Evolutionary conservation across 352 stramenopile genomes (phyloP).

Genomic region (Phytophthora crassamura): DNA sequence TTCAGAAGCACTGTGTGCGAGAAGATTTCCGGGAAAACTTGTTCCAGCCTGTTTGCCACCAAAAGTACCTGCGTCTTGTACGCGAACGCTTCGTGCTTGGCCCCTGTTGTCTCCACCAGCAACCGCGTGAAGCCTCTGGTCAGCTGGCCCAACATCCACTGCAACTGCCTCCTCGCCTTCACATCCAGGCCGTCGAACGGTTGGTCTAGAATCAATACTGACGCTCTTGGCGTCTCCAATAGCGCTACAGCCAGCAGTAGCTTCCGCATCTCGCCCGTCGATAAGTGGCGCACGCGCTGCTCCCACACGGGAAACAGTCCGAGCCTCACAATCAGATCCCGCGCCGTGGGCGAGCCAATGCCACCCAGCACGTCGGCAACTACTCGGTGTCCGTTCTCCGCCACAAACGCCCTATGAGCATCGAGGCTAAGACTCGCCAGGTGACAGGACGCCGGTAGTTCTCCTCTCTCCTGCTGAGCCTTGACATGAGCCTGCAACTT

Average conservation of each 20-base stretch:
- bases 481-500: conserved; percentile 47
- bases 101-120: conserved; percentile 88
- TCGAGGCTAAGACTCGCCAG: conserved; percentile 81
- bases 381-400: conserved; percentile 55
- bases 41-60: conserved; percentile 89
- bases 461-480: conserved; percentile 24
- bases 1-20: conserved; percentile 65
- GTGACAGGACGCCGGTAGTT: conserved; percentile 37
- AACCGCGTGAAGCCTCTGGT: conserved; percentile 89
- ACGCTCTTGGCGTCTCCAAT: conserved; percentile 66
- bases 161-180: conserved; percentile 71
- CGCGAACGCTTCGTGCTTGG: conserved; percentile 75
- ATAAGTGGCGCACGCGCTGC: conserved; percentile 84
- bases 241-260: conserved; percentile 89
- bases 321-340: conserved; percentile 92
- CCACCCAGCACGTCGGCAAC: conserved; percentile 76
- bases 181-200: conserved; percentile 94
- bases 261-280: conserved; percentile 94
- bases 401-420: conserved; percentile 85
- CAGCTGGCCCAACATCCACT: conserved; percentile 88
- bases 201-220: conserved; percentile 92
- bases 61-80: conserved; percentile 90
- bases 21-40: conserved; percentile 86
- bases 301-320: conserved; percentile 92
- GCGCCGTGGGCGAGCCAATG: conserved; percentile 68